These are phyloP conservation scores for Annulohypoxylon moriforme DNA, from an alignment of 495 filamentous ascomycete species.

Conservation along the genomic window DNA sequence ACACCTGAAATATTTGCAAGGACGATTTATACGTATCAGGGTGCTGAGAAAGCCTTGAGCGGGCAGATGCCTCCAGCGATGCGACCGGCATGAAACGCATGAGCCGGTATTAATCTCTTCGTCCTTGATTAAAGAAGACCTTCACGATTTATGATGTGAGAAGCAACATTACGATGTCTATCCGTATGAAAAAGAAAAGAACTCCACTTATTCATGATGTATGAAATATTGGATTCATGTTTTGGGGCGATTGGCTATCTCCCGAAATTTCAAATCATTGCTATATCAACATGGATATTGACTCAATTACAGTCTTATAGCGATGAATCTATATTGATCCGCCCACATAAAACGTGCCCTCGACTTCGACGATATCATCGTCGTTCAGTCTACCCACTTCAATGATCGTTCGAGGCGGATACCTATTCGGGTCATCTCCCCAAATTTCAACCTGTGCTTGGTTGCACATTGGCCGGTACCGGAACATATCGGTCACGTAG, in stretches of 20 bases:
- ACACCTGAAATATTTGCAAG: constrained; percentile 29
- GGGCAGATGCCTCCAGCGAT: constrained; percentile 21
- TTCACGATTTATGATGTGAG: not conserved
- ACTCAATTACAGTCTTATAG: not conserved
- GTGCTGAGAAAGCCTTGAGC: constrained; percentile 35
- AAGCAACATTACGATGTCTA: not conserved
- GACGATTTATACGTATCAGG: constrained; percentile 36
- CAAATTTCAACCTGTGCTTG: constrained; percentile 31
- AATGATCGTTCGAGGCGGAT: constrained; percentile 37
- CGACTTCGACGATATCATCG: constrained; percentile 40
- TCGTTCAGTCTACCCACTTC: constrained; percentile 38
- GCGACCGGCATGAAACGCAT: not conserved
- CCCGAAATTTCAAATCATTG: too few species aligned
- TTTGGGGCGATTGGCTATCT: not conserved
- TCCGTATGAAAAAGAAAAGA: not conserved
- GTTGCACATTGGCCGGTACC: constrained; percentile 41
- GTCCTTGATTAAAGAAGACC: not conserved
- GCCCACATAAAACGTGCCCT: constrained; percentile 37
- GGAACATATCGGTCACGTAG: constrained; percentile 40
- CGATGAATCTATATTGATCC: not conserved
- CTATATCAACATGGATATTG: too few species aligned
- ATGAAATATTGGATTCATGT: not conserved
- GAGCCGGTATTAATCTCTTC: not conserved
- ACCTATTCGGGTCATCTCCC: constrained; percentile 33
- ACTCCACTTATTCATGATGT: not conserved